Base-by-base conservation (phyloP, 164 flowering plant genomes). In the Kalanchoe fedtschenkoi region DNA sequence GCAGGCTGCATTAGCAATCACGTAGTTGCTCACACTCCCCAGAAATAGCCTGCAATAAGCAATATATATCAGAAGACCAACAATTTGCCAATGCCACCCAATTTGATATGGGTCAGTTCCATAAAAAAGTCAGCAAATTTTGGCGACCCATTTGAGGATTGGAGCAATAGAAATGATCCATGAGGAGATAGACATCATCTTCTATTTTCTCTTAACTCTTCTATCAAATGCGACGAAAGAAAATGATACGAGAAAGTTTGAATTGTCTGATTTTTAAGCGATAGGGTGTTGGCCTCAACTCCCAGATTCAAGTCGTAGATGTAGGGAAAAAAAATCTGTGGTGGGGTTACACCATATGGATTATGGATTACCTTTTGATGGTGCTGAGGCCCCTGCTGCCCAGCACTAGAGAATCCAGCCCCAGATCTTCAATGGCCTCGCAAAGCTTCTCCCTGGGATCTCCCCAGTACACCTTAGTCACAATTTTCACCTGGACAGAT, bases 401-500 rank as follows among this genome's bases (percentile, higher is more conserved):
- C 75, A 80, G 74, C 9, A 78, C 81, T 61, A 80, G 14, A 56
- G 73, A 71, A 54, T 80, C 81, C 53, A 80, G 70, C 34, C 76
- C 76, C 43, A 80, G 78, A 70, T 72, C 81, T 61, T 76, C 77
- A 60, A 72, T 51, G 0, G 78, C 80, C 17, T 74, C 71, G 3
- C 68, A 37, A 3, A 80, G 46, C 72, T 76, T 76, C 69, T 80
- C 81, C 34, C 84, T 80, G 0, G 84, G 77, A 60, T 80, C 81
- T 66, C 98, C 97, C 91, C 91, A 88, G 60, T 85, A 90, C n/a
- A 93, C 24, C 66, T 89, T 93, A 4, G 81, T 55, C 21, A 88
- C 79, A 22, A 88, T 69, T 0, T 55, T 75, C 47, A 79, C 73
- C 98, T 91, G 33, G 33, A 64, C 38, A 24, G 37, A 29, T 24